Evolutionary conservation across 2,329 filamentous ascomycete genomes (phyloP), one percentile per base, ranked within the genome.

Genomic region (Xylaria polymorpha): DNA sequence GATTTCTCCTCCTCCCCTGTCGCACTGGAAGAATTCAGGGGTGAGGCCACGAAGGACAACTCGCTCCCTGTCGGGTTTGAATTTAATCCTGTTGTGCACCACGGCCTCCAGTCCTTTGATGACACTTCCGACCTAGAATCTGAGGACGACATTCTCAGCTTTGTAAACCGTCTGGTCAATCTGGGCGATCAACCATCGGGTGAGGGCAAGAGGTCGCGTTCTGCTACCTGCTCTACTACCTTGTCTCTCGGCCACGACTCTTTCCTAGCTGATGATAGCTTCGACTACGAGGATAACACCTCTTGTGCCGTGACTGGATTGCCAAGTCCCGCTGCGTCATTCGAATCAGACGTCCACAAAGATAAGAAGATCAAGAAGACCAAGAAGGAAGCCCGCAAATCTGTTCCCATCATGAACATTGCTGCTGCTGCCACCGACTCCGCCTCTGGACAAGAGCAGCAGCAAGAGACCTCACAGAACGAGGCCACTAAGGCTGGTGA

Each of bases 81-180:
- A 70, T 88, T 90, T 77, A 81, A 81, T 72, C 76, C 82, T 58
- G 78, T 81, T n/a, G 73, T 84, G 29, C 82, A 84, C 73, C 83
- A 87, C 82, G 87, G 87, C 29, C 86, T 96, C 37, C 91, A 92
- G 32, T 85, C 86, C 9, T 97, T 97, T 74, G 93, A 97, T 80
- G 92, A 94, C 73, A 89, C 97, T 74, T 96, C 94, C 29, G 94
- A 97, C 76, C 87, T 97, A 66, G 94, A 97, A 79, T 94, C 92
- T 0, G 94, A 97, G 76, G 93, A 97, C 86, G 93, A 96, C 78
- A 94, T 97, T 77, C 87, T 89, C 76, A 91, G 88, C 79, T 94
- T 97, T 76, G 87, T 89, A 75, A 91, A 89, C 79, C 87, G 88
- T 64, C 87, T 97, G 9, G 90, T 94, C 72, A 89, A 93, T 77